Evolutionary conservation across 2,329 filamentous ascomycete genomes (phyloP).

Genomic region (Aspergillus aculeatus): DNA sequence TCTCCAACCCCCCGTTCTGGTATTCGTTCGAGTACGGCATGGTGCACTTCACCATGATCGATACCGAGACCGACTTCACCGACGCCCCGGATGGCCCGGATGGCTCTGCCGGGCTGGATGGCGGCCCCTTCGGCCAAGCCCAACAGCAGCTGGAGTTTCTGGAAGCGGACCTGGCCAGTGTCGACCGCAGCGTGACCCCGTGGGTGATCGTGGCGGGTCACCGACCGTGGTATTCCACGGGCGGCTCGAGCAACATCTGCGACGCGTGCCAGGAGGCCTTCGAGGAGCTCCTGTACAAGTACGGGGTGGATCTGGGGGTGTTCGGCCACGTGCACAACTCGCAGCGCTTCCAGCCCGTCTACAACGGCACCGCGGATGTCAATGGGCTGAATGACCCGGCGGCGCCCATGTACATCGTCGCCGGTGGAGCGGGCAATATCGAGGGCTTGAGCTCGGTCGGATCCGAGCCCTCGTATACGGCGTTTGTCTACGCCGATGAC

Average conservation of each 20-base stretch:
- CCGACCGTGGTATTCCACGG: constrained; percentile 51
- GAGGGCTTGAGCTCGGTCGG: constrained; percentile 52
- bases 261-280: constrained; percentile 52
- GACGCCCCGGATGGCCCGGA: constrained; percentile 48
- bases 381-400: constrained; percentile 52
- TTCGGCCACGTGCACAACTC: constrained; percentile 61
- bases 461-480: constrained; percentile 44
- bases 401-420: constrained; percentile 56
- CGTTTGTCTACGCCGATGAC: constrained; percentile 37
- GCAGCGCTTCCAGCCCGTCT: constrained; percentile 49
- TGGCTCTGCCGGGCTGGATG: constrained; percentile 45
- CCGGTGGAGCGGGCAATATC: constrained; percentile 58
- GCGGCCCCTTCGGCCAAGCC: constrained; percentile 51
- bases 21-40: constrained; percentile 62
- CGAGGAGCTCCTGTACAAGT: constrained; percentile 54
- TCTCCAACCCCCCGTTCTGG: constrained; percentile 58
- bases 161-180: constrained; percentile 55
- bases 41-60: constrained; percentile 55
- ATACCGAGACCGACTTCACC: constrained; percentile 59
- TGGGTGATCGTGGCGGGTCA: constrained; percentile 51
- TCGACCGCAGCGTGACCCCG: constrained; percentile 56
- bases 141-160: constrained; percentile 57
- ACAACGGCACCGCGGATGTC: constrained; percentile 41
- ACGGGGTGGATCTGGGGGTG: constrained; percentile 57
- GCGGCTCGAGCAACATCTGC: constrained; percentile 36